Base-by-base conservation (phyloP, 2,329 filamentous ascomycete species). In the Alternaria conjuncta region DNA sequence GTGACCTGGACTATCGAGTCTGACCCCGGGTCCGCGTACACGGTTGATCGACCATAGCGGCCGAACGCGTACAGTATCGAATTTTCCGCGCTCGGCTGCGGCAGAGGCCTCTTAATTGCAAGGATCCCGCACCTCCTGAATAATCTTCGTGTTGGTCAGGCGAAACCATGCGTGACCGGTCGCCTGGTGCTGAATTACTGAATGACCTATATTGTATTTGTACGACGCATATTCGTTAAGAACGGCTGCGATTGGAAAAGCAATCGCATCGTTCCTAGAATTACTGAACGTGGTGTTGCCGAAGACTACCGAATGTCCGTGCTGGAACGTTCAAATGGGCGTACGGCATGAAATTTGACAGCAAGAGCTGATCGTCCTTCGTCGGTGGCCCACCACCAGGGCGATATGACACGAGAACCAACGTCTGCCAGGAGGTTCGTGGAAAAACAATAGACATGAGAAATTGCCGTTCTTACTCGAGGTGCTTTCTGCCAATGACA, bases 391-490 rank as follows among this genome's bases (percentile, higher is more conserved):
- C 67, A 74, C 69, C 63, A 71, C 69, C 66, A 71, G 70, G 69
- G 71, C 68, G 66, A 73, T 67, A 75, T 75, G 72, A 74, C 66
- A 73, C 69, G 72, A 75, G 71, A 69, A 68, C 68, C 68, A 75
- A 70, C 66, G 58, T 75, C 66, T 69, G 61, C 73, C 69, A 73
- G 71, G 68, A 74, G 68, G 65, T 71, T 67, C 49, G 61, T 62
- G 49, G 61, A 68, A 71, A 74, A 72, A 67, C 70, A 75, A 75
- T 72, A 70, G 69, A 69, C 57, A 62, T 61, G 59, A 67, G 64
- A 70, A 66, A 73, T 76, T 73, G 72, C 60, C 54, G 65, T 69
- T 68, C 67, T 71, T 65, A 72, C 71, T 66, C 71, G 50, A 57
- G 61, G 60, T 56, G 54, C 44, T 58, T 63, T 66, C 73, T 74